Conservation (phyloP, 2,329 filamentous ascomycete species). For the Thermoascus crustaceus region DNA sequence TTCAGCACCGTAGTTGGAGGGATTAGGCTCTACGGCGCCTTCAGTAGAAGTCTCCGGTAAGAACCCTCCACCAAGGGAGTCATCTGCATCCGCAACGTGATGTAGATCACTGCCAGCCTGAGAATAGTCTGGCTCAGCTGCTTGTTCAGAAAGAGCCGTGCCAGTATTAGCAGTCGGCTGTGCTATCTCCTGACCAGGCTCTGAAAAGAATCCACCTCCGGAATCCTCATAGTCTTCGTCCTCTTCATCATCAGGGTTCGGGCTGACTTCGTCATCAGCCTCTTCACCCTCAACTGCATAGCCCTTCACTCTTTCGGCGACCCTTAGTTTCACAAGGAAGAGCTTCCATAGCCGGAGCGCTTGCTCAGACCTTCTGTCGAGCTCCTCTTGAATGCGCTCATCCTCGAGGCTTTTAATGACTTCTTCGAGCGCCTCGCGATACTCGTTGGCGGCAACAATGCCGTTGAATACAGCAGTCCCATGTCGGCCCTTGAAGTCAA, state of each 20-base stretch:
- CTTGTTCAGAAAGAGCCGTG: not conserved
- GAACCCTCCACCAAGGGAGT: conserved; percentile 18
- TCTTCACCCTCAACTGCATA: conserved; percentile 36
- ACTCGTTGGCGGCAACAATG: conserved; percentile 64
- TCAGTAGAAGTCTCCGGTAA: conserved; percentile 14
- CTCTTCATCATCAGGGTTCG: conserved; percentile 17
- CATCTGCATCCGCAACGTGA: not conserved
- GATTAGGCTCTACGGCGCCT: not conserved
- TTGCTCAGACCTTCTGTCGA: conserved; percentile 44
- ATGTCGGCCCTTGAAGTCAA: conserved; percentile 75
- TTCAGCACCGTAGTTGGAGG: no score
- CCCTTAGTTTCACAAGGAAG: conserved; percentile 54
- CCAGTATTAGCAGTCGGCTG: conserved; percentile 2
- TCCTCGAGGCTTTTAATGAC: conserved; percentile 62
- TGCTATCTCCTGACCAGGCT: conserved; percentile 16
- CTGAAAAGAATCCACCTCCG: conserved; percentile 34
- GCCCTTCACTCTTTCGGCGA: conserved; percentile 63
- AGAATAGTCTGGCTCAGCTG: no score
- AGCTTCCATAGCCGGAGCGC: conserved; percentile 52
- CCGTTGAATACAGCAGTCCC: conserved; percentile 79
- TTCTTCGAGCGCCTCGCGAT: conserved; percentile 61
- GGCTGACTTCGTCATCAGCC: conserved; percentile 29
- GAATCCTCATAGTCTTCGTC: conserved; percentile 16
- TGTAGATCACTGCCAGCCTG: no score
- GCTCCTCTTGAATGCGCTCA: conserved; percentile 55